A percentile compares a stretch with the other conserved stretches of the same genome.
Conservation (phyloP, 2,329 filamentous ascomycete species). For the Pestalotiopsis sp. region DNA sequence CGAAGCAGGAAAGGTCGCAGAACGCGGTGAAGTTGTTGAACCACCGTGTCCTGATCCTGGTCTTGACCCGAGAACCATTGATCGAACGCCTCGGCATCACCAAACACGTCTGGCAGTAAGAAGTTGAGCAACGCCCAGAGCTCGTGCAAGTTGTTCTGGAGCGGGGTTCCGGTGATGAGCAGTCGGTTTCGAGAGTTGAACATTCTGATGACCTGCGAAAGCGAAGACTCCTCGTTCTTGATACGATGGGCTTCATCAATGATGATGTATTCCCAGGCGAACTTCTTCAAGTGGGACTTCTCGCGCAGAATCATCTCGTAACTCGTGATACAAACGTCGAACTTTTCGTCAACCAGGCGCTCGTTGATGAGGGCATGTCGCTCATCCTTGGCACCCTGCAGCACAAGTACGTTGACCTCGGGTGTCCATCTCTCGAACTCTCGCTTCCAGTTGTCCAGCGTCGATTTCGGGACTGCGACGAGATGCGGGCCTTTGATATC, state of each 20-base stretch:
- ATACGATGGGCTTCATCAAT: conserved; percentile 98
- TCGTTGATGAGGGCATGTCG: conserved; percentile 87
- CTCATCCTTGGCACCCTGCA: conserved; percentile 95
- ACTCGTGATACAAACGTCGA: conserved; percentile 97
- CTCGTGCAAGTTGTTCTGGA: conserved; percentile 98
- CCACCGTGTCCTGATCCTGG: conserved; percentile 90
- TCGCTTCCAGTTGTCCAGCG: conserved; percentile 96
- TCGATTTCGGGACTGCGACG: conserved; percentile 92
- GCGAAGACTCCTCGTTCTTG: conserved; percentile 98
- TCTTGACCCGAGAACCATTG: conserved; percentile 96
- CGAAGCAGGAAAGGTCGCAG: conserved; percentile 91
- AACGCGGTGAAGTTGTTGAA: conserved; percentile 93
- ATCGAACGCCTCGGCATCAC: conserved; percentile 94
- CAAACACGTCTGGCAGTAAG: conserved; percentile 95
- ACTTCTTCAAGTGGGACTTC: conserved; percentile 93
- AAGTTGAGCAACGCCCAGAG: conserved; percentile 98
- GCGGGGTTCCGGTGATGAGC: conserved; percentile 92
- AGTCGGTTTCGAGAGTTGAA: conserved; percentile 96
- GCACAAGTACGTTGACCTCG: conserved; percentile 89
- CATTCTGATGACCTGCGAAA: conserved; percentile 93
- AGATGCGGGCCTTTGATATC: conserved; percentile 90
- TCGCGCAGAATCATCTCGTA: conserved; percentile 99
- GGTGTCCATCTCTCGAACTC: conserved; percentile 95
- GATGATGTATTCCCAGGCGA: conserved; percentile 99
- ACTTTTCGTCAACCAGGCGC: conserved; percentile 89